Percentiles rank a stretch among this genome's conserved stretches.
Evolutionary conservation across 2,329 filamentous ascomycete genomes (phyloP).

Genomic region (Biscogniauxia sp.): DNA sequence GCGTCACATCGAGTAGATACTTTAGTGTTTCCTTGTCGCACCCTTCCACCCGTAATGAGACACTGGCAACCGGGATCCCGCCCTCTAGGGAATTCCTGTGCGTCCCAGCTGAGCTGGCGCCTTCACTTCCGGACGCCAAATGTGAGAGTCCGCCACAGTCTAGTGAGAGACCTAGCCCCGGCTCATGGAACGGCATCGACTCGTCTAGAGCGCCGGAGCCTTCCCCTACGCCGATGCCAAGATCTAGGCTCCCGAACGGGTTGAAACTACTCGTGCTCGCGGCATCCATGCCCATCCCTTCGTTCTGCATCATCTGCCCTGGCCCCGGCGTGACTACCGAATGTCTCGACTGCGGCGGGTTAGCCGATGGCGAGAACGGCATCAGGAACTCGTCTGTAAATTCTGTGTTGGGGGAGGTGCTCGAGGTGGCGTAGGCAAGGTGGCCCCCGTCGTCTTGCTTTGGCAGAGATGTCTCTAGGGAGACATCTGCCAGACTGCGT

Average conservation of each 20-base stretch:
- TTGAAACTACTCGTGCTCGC: neutral
- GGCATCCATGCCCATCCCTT: neutral
- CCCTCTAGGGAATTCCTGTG: neutral
- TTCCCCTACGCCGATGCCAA: neutral
- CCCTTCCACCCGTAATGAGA: neutral
- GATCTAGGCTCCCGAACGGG: neutral
- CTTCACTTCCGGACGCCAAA: neutral
- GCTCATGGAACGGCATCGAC: neutral
- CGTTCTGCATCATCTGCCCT: neutral
- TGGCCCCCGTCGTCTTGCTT: neutral
- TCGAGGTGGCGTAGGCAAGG: neutral
- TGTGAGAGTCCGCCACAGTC: neutral
- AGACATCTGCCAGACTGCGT: neutral
- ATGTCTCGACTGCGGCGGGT: neutral
- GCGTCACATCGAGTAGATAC: conserved; percentile 1
- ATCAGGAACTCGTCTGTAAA: neutral
- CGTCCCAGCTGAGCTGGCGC: neutral
- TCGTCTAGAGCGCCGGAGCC: neutral
- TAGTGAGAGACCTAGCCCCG: neutral
- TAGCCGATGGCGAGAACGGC: neutral
- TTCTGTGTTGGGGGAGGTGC: neutral
- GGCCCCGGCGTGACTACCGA: neutral
- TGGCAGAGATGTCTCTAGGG: neutral
- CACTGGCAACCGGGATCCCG: neutral
- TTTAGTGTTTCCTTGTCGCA: conserved; percentile 3